A percentile compares a stretch with the other conserved stretches of the same genome.
Evolutionary conservation across 345 rosid species (phyloP).

Genomic region (Cardamine chenopodiifolia): DNA sequence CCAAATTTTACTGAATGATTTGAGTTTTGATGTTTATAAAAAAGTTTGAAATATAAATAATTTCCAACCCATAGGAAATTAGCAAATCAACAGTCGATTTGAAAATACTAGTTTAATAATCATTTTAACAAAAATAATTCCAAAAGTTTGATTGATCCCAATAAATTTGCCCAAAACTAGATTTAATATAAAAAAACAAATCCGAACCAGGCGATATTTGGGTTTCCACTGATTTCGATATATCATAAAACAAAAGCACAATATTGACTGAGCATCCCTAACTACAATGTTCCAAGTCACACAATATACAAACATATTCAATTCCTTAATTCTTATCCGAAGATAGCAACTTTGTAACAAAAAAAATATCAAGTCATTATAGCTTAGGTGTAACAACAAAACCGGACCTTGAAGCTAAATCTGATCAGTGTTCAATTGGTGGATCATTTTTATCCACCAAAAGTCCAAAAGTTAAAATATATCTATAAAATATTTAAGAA

Average conservation of each 20-base stretch:
- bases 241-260: not conserved
- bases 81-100: too few species aligned
- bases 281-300: conserved; percentile 10
- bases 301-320: conserved; percentile 6
- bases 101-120: too few species aligned
- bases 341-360: conserved; percentile 2
- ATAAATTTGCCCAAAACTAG: not conserved
- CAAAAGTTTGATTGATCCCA: not conserved
- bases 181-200: not conserved
- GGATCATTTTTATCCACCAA: too few species aligned
- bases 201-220: not conserved
- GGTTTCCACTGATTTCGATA: not conserved
- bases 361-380: conserved; percentile 9
- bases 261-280: not conserved
- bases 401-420: conserved; percentile 10
- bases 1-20: too few species aligned
- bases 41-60: too few species aligned
- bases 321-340: not conserved
- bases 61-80: too few species aligned
- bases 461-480: too few species aligned
- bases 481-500: too few species aligned
- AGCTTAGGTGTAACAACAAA: conserved; percentile 9
- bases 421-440: too few species aligned
- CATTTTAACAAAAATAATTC: not conserved
- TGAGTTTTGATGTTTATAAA: too few species aligned